Conservation (phyloP, 2,329 filamentous ascomycete species). For the Leptosphaerulina australis region DNA sequence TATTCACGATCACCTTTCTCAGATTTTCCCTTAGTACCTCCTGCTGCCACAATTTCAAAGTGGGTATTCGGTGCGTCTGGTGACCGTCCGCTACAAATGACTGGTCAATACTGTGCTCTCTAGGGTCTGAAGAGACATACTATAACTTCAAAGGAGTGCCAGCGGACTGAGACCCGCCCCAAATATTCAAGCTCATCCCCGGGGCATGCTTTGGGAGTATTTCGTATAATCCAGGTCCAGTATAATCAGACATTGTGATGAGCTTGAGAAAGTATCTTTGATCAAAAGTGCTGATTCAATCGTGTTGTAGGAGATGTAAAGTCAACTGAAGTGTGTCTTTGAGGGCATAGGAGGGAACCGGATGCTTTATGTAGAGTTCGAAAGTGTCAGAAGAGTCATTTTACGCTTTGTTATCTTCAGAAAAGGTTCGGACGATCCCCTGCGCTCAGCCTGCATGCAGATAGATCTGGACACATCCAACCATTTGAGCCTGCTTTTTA, state of each 20-base stretch:
- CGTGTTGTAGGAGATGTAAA: neutral
- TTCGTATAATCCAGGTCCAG: neutral
- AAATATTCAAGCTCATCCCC: slow-evolving; percentile 1
- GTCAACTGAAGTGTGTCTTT: neutral
- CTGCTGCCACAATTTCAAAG: slow-evolving; percentile 1
- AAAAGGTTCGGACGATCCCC: too few species aligned
- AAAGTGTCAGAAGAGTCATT: too few species aligned
- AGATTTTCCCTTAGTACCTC: slow-evolving; percentile 1
- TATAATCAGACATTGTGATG: slow-evolving; percentile 2
- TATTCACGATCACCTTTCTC: slow-evolving; percentile 6
- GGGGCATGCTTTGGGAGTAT: slow-evolving; percentile 1
- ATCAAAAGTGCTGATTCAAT: too few species aligned
- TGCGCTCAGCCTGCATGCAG: neutral
- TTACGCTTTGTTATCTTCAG: too few species aligned
- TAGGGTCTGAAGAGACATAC: neutral
- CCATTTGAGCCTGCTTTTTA: too few species aligned
- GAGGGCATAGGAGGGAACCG: neutral
- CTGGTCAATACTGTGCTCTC: neutral
- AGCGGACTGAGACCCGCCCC: neutral
- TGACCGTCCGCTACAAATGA: neutral
- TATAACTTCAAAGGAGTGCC: neutral
- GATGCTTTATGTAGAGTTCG: neutral
- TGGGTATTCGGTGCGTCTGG: neutral
- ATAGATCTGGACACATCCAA: too few species aligned
- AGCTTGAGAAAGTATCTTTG: neutral